Conservation (phyloP, 495 filamentous ascomycete genomes). For the Apiosordaria backusii region DNA sequence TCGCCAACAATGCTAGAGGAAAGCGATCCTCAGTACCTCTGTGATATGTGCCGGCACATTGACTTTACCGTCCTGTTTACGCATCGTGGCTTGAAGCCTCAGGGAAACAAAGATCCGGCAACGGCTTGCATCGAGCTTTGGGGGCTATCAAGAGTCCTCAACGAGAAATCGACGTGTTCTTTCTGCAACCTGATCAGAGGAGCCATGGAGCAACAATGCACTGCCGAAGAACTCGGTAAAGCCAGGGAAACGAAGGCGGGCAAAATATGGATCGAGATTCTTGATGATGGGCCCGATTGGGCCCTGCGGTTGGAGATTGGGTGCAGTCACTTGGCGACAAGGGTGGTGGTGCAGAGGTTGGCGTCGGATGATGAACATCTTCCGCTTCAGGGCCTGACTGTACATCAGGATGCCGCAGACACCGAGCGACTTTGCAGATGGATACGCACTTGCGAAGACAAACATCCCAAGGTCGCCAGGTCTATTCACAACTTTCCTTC, state of each 20-base stretch:
- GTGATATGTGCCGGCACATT: conserved; percentile 22
- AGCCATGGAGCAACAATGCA: conserved; percentile 9
- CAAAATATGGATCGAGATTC: conserved; percentile 8
- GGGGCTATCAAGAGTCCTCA: conserved; percentile 8
- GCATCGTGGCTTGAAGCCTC: conserved; percentile 5
- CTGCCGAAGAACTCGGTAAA: neutral
- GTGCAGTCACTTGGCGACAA: neutral
- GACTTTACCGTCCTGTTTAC: conserved; percentile 17
- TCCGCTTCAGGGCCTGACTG: neutral
- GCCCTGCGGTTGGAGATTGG: conserved; percentile 16
- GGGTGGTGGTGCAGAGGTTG: conserved; percentile 12
- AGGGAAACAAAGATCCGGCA: conserved; percentile 13
- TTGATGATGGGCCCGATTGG: conserved; percentile 17
- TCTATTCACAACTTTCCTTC: neutral
- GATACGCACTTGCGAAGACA: conserved; percentile 7
- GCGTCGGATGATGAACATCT: neutral
- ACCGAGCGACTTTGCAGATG: neutral
- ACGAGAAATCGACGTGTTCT: conserved; percentile 4
- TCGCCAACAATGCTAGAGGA: conserved; percentile 1
- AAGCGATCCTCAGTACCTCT: conserved; percentile 18
- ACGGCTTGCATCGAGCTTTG: conserved; percentile 6
- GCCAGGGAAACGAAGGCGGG: neutral
- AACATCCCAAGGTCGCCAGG: conserved; percentile 10
- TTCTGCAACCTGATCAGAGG: conserved; percentile 17
- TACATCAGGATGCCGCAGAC: neutral